These are phyloP conservation scores for Apiospora phragmitis DNA, from an alignment of 2,329 filamentous ascomycete species.

Conservation along the genomic window DNA sequence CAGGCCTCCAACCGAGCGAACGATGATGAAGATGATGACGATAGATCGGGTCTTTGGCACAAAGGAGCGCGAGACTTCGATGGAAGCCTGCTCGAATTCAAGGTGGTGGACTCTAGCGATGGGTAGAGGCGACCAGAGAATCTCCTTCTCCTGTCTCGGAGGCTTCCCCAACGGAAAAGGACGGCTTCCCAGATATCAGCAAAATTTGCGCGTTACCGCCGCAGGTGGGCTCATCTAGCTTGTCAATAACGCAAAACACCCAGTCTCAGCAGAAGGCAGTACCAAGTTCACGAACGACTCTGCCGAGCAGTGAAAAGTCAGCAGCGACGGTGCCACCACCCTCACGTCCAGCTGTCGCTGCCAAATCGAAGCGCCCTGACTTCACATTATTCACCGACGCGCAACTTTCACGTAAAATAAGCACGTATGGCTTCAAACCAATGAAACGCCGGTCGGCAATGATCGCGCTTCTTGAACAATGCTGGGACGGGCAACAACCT, in stretches of 20 bases:
- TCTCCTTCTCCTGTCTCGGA: constrained; percentile 35
- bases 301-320: not conserved
- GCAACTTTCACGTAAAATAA: constrained; percentile 62
- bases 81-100: constrained; percentile 63
- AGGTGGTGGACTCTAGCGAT: constrained; percentile 52
- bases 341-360: not conserved
- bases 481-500: constrained; percentile 63
- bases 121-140: not conserved
- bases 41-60: constrained; percentile 64
- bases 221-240: not conserved
- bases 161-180: not conserved
- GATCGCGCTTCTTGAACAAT: constrained; percentile 69
- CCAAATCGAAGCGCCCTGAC: constrained; percentile 44
- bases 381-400: constrained; percentile 63
- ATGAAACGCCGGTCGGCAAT: constrained; percentile 68
- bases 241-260: not conserved
- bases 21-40: constrained; percentile 40
- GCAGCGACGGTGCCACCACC: constrained; percentile 5
- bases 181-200: constrained; percentile 31
- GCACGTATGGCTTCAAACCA: constrained; percentile 70
- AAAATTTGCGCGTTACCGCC: constrained; percentile 18
- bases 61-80: constrained; percentile 67
- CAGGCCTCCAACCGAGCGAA: constrained; percentile 53
- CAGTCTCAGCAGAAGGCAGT: constrained; percentile 7
- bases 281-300: constrained; percentile 9